These are phyloP conservation scores for Paecilomyces dactylethromorphus DNA, from an alignment of 2,329 filamentous ascomycete genomes.

Conservation along the genomic window DNA sequence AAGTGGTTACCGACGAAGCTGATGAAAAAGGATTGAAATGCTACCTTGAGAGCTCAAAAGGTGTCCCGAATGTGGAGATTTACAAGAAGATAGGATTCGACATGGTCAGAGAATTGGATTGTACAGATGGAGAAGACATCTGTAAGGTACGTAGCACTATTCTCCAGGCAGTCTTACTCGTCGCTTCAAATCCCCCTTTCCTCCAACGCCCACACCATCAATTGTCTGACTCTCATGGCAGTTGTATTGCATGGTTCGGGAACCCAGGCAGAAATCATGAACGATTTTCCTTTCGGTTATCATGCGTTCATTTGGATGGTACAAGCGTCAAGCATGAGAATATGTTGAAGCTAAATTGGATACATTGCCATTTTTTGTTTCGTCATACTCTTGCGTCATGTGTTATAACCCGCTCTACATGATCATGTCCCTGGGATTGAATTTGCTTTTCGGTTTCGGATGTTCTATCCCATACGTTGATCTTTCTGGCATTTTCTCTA, in stretches of 20 bases:
- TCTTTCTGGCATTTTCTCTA: no score
- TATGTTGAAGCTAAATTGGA: background rate
- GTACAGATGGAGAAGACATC: slow-evolving; percentile 54
- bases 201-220: background rate
- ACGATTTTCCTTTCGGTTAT: background rate
- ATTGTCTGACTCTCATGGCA: background rate
- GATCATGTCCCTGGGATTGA: background rate
- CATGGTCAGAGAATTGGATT: slow-evolving; percentile 59
- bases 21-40: slow-evolving; percentile 59
- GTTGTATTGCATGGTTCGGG: slow-evolving; percentile 10
- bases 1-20: slow-evolving; percentile 55
- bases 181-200: background rate
- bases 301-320: background rate
- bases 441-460: background rate
- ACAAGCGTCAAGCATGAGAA: background rate
- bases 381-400: background rate
- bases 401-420: background rate
- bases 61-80: slow-evolving; percentile 62
- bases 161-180: background rate
- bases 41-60: slow-evolving; percentile 65
- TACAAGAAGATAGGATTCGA: slow-evolving; percentile 65
- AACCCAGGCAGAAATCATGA: slow-evolving; percentile 3
- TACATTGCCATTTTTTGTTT: background rate
- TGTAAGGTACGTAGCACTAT: slow-evolving; percentile 38
- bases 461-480: no score